These are phyloP conservation scores for Mucor irregularis DNA, from an alignment of 371 early-diverging fungal genomes.

Conservation along the genomic window DNA sequence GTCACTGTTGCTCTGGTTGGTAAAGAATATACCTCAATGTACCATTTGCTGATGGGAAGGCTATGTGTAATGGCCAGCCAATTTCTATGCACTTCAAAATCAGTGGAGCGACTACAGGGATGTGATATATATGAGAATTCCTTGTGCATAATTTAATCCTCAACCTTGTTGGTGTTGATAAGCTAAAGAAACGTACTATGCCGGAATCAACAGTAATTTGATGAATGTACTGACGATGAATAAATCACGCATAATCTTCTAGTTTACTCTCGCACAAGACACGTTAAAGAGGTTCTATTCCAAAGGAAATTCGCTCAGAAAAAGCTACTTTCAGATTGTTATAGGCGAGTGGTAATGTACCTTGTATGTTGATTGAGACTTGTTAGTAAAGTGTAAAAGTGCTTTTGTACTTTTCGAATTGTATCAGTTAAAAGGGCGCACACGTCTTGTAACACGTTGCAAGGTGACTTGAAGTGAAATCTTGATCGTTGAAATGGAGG, in stretches of 20 bases:
- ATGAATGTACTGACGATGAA: slow-evolving; percentile 58
- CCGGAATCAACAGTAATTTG: slow-evolving; percentile 73
- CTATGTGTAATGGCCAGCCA: slow-evolving; percentile 95
- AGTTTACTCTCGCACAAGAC: too few species aligned
- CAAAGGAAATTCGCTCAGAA: background rate
- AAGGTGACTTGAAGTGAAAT: too few species aligned
- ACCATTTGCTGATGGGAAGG: slow-evolving; percentile 86
- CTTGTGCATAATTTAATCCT: too few species aligned
- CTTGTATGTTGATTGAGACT: background rate
- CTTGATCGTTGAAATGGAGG: too few species aligned
- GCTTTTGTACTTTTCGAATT: too few species aligned
- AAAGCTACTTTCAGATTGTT: too few species aligned
- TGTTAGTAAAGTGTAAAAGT: background rate
- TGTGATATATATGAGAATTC: slow-evolving; percentile 1
- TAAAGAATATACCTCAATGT: slow-evolving; percentile 74
- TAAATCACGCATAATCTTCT: slow-evolving; percentile 27
- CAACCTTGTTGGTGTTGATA: too few species aligned
- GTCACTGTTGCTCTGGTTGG: too few species aligned
- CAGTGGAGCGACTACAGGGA: slow-evolving; percentile 80
- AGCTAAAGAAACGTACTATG: slow-evolving; percentile 58
- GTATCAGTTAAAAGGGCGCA: too few species aligned
- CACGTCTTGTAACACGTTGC: too few species aligned
- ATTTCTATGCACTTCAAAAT: slow-evolving; percentile 98
- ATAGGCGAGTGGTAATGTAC: too few species aligned
- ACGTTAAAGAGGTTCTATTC: background rate